Base-by-base conservation (phyloP, 805 yeast species). In the Myxozyma nipponensis region DNA sequence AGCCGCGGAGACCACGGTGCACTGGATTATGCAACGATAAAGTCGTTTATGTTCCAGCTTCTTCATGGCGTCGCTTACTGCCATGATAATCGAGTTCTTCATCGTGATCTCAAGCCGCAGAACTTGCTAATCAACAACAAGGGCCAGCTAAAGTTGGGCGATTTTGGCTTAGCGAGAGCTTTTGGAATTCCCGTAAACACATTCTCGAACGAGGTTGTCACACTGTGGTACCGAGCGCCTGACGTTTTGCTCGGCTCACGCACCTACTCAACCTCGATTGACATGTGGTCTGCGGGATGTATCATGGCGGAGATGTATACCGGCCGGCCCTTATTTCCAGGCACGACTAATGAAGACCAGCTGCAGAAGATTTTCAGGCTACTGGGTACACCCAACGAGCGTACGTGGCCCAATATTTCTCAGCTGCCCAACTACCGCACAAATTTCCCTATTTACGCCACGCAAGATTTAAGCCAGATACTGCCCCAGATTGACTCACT, bases 221-320 rank as follows among this genome's bases (percentile, higher is more conserved):
- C 98, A 0, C 73, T 93, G 57, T 93, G 98, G 98, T 91, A 91
- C 69, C 79, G 98, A 58, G 96, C 98, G 0, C 98, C 98, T 0
- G 98, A 91, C 66, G 98, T 93, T 26, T 73, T 93, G 46, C 76
- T 93, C 64, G 98, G 98, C 1, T 88, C 96, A 2, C 81, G 96
- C 61, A 91, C 95, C 49, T 93, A 93, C 69, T 86, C 96, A 41
- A 93, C 98, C 0, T 90, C 96, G 6, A 95, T 93, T 54, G 98
- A 93, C 66, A 87, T 93, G 72, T 93, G 98, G 98, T 88, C 96
- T 17, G 95, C 96, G 15, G 98, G 98, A 15, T 93, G 98, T 70
- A 93, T 93, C 47, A 78, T 93, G 67, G 98, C 97, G 2, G 98
- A 93, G 66, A 91, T 93, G 98, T 84, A 93, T 64, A 86, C 96